Percentiles rank a stretch among this genome's conserved stretches.
Evolutionary conservation across 192 early-diverging fungal genomes (phyloP).

Genomic region (Geranomyces variabilis): DNA sequence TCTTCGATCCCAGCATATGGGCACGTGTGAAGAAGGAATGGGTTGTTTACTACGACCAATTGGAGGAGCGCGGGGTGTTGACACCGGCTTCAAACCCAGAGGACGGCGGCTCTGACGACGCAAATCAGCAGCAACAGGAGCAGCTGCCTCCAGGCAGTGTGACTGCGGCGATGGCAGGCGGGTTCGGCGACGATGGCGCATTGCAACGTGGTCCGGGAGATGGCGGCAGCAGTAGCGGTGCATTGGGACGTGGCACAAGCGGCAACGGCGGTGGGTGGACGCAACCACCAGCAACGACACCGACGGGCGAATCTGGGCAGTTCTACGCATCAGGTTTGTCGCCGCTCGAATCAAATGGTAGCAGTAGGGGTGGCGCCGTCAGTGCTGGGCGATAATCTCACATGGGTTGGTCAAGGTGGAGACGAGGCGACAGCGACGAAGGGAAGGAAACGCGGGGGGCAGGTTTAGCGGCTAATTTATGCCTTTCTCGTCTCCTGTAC

Average conservation of each 20-base stretch:
- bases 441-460: too few relatives aligned
- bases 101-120: neutral
- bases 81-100: too few relatives aligned
- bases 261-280: too few relatives aligned
- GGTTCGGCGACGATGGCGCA: slow-evolving; percentile 2
- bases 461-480: too few relatives aligned
- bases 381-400: neutral
- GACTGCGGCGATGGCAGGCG: neutral
- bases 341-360: neutral
- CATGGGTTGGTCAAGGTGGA: too few relatives aligned
- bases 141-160: neutral
- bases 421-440: too few relatives aligned
- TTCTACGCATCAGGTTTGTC: neutral
- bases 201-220: slow-evolving; percentile 1
- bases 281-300: neutral
- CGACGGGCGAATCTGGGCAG: neutral
- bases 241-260: neutral
- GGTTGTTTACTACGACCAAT: slow-evolving; percentile 80
- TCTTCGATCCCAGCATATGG: slow-evolving; percentile 93
- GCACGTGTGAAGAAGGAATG: slow-evolving; percentile 88
- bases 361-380: neutral
- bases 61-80: slow-evolving; percentile 80
- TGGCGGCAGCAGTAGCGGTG: neutral
- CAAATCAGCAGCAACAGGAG: too few relatives aligned
- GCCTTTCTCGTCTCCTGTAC: too few relatives aligned